phyloP scores from a whole-genome alignment of 257 asterid genomes.

The Echium plantagineum region DNA sequence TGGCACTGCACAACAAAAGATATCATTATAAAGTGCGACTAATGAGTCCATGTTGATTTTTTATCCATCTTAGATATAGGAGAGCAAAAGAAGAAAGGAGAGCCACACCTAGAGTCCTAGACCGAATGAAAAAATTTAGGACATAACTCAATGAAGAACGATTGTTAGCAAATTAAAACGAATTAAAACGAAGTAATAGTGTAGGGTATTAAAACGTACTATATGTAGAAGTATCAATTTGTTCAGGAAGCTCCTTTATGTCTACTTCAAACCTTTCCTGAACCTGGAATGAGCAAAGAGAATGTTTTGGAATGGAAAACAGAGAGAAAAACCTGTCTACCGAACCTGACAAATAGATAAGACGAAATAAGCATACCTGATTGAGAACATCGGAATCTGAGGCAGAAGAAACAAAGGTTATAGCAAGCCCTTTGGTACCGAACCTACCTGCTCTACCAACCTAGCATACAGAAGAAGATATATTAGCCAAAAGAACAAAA shows the following conservation, averaged over 20 bases:
- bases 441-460: slow-evolving; percentile 96
- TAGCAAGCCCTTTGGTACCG: slow-evolving; percentile 92
- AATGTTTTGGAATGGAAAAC: neutral
- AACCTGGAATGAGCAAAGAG: neutral
- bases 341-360: neutral
- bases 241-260: neutral
- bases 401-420: slow-evolving; percentile 82
- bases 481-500: neutral
- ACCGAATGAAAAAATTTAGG: too few relatives aligned
- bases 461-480: slow-evolving; percentile 16
- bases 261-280: neutral
- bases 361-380: slow-evolving; percentile 16
- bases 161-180: too few relatives aligned
- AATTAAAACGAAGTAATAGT: too few relatives aligned
- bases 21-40: too few relatives aligned
- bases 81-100: too few relatives aligned
- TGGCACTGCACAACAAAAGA: too few relatives aligned
- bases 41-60: too few relatives aligned
- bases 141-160: too few relatives aligned
- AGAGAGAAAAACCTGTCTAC: neutral
- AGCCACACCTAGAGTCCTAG: too few relatives aligned
- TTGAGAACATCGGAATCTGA: slow-evolving; percentile 90
- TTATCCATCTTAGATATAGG: too few relatives aligned
- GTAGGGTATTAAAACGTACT: neutral
- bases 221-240: neutral